Percentiles rank a stretch among this genome's conserved stretches.
Evolutionary conservation across 1,284 basidiomycete genomes (phyloP).

Genomic region (Coriolopsis trogii): DNA sequence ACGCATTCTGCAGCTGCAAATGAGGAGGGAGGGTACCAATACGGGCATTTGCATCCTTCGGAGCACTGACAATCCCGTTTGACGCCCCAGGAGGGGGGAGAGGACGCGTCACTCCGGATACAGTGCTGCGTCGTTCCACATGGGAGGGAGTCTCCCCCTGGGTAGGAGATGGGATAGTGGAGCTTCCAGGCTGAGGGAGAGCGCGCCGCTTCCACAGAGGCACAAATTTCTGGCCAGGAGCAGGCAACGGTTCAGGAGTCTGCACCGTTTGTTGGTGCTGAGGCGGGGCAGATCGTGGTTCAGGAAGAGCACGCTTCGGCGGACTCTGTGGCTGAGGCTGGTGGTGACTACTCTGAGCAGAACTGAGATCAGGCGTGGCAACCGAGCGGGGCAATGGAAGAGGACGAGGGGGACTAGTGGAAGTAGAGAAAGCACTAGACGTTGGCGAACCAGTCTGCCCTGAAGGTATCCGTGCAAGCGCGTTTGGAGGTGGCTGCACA

Average conservation of each 20-base stretch:
- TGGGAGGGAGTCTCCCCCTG: conserved; percentile 3
- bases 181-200: conserved; percentile 27
- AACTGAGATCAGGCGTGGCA: conserved; percentile 24
- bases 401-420: conserved; percentile 26
- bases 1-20: conserved; percentile 11
- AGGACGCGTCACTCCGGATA: conserved; percentile 11
- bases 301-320: conserved; percentile 21
- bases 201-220: conserved; percentile 36
- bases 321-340: conserved; percentile 23
- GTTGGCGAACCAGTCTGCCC: conserved; percentile 8
- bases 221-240: conserved; percentile 32
- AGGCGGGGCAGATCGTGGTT: conserved; percentile 3
- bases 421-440: conserved; percentile 13
- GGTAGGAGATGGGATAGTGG: conserved; percentile 2
- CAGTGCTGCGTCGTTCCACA: conserved; percentile 17
- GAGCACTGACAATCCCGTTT: background rate
- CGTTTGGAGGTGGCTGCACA: background rate
- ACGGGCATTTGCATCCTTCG: conserved; percentile 10
- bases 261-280: background rate
- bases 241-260: conserved; percentile 14
- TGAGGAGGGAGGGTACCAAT: conserved; percentile 17
- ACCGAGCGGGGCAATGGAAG: conserved; percentile 29
- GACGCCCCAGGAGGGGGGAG: conserved; percentile 12
- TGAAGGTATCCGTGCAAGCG: conserved; percentile 4
- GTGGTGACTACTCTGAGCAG: conserved; percentile 5